Conservation (phyloP, 2,329 filamentous ascomycete genomes). For the Aspergillus chevalieri region DNA sequence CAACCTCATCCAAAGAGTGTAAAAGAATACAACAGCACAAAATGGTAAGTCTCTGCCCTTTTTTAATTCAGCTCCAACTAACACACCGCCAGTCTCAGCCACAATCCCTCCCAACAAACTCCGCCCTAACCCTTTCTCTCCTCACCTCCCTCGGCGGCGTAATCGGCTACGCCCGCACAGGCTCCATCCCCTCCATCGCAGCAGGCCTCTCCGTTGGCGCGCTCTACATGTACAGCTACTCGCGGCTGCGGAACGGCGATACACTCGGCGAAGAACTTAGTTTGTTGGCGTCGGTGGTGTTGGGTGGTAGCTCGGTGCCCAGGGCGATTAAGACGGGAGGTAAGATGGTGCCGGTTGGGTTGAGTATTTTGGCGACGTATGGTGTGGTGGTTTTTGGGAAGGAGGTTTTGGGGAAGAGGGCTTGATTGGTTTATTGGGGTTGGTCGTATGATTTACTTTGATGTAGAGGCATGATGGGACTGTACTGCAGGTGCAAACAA, state of each 20-base stretch:
- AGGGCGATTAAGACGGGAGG: conserved; percentile 66
- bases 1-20: too few relatives aligned
- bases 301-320: conserved; percentile 79
- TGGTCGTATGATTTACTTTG: too few relatives aligned
- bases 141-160: conserved; percentile 83
- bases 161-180: conserved; percentile 76
- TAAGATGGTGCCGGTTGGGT: conserved; percentile 77
- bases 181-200: conserved; percentile 77
- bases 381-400: conserved; percentile 74
- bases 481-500: too few relatives aligned
- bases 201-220: conserved; percentile 78
- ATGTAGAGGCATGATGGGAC: too few relatives aligned
- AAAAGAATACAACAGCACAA: too few relatives aligned
- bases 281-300: conserved; percentile 77
- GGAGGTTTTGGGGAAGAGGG: conserved; percentile 47
- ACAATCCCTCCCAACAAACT: conserved; percentile 36
- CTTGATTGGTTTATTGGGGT: neutral
- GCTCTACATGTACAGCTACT: conserved; percentile 71
- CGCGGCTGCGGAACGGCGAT: conserved; percentile 68
- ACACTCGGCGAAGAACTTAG: conserved; percentile 81
- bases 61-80: neutral
- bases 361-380: conserved; percentile 73
- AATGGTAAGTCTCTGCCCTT: too few relatives aligned
- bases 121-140: conserved; percentile 71
- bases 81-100: conserved; percentile 6